Conservation (phyloP, 1,139 yeast genomes). For the Lodderomyces margitis region DNA sequence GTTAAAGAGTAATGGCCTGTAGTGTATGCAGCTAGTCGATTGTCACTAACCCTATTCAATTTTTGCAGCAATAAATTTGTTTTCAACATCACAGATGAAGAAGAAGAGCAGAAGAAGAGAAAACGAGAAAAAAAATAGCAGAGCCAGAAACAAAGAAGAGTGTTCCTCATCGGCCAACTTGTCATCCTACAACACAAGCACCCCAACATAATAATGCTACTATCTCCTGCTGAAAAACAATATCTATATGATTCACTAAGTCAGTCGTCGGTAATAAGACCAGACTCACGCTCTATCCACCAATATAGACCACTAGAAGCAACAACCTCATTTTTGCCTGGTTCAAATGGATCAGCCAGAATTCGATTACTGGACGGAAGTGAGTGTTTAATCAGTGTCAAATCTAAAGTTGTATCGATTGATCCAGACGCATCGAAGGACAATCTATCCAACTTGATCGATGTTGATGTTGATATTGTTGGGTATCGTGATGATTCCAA, state of each 20-base stretch:
- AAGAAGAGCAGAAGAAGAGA: no score
- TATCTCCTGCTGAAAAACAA: slow-evolving; percentile 85
- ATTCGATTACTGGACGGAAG: slow-evolving; percentile 84
- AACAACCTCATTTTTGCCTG: slow-evolving; percentile 73
- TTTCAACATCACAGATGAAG: no score
- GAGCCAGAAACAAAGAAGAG: no score
- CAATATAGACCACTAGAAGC: slow-evolving; percentile 89
- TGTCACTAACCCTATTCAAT: no score
- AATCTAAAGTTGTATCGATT: slow-evolving; percentile 73
- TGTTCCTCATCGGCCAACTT: no score
- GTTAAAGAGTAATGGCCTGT: no score
- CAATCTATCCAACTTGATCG: slow-evolving; percentile 41
- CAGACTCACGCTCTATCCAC: slow-evolving; percentile 71
- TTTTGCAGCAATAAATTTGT: no score
- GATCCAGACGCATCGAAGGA: slow-evolving; percentile 21
- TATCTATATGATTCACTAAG: slow-evolving; percentile 73
- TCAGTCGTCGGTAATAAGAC: slow-evolving; percentile 64
- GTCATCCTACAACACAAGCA: no score
- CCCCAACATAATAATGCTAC: slow-evolving; percentile 49
- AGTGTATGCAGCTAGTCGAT: no score
- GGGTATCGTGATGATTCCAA: slow-evolving; percentile 71
- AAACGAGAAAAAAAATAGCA: no score
- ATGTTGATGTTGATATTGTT: slow-evolving; percentile 74
- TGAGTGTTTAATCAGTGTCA: slow-evolving; percentile 88
- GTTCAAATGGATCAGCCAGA: slow-evolving; percentile 90